A percentile compares a stretch with the other conserved stretches of the same genome.
These are phyloP conservation scores for Corymbia citriodora DNA, from an alignment of 441 rosid genomes.

Conservation along the genomic window DNA sequence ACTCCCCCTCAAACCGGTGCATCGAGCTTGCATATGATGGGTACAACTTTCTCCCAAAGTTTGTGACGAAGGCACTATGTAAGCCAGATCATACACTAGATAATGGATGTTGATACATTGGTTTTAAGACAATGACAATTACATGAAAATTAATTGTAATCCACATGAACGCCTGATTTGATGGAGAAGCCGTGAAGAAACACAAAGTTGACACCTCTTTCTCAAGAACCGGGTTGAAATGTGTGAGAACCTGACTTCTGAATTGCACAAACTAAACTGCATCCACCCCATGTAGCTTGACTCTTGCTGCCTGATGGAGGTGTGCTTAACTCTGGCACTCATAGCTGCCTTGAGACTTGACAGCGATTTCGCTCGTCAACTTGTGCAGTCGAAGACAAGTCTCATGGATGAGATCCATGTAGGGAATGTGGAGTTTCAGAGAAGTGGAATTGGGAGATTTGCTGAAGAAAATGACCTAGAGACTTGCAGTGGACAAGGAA, in stretches of 20 bases:
- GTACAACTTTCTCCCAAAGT: neutral
- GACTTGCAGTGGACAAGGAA: neutral
- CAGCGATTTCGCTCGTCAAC: neutral
- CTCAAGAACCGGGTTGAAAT: neutral
- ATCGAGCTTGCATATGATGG: neutral
- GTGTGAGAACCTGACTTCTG: neutral
- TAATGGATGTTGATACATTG: neutral
- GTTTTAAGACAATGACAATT: neutral
- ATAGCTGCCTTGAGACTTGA: neutral
- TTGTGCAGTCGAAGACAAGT: neutral
- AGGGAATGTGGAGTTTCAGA: neutral
- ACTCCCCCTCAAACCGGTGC: neutral
- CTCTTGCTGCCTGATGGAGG: neutral
- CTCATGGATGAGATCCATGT: neutral
- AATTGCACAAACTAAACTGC: neutral
- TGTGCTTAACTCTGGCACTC: neutral
- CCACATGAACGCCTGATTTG: neutral
- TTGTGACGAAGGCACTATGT: neutral
- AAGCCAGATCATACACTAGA: neutral
- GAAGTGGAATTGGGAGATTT: neutral
- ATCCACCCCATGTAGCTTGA: neutral
- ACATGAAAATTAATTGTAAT: neutral
- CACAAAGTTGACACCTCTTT: neutral
- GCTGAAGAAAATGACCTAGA: neutral
- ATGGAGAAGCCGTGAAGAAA: neutral